phyloP scores from a whole-genome alignment of 2,329 filamentous ascomycete genomes.

The Pestalotiopsis sp. region DNA sequence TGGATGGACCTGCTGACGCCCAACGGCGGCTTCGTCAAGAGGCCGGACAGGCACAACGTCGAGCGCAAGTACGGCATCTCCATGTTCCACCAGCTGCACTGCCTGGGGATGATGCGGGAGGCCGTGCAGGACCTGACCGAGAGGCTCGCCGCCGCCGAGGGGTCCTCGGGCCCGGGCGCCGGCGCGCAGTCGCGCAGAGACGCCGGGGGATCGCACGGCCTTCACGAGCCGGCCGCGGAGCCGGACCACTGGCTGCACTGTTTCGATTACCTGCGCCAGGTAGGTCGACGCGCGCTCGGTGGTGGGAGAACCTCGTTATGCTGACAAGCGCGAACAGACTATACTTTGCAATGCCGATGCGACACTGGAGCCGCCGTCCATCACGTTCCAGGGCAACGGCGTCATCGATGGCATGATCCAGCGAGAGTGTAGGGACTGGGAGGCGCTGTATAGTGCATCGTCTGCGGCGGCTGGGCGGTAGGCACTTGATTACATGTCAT shows the following conservation, averaged over 20 bases:
- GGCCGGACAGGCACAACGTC: not conserved
- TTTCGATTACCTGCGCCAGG: slow-evolving; percentile 4
- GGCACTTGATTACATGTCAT: not conserved
- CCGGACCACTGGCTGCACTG: not conserved
- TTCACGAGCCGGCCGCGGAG: not conserved
- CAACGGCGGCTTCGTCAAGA: not conserved
- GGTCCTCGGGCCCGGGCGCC: not conserved
- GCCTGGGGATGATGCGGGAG: not conserved
- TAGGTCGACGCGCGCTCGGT: not conserved
- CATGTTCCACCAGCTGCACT: slow-evolving; percentile 5
- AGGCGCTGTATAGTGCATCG: not conserved
- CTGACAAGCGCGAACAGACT: not conserved
- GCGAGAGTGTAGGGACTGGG: slow-evolving; percentile 7
- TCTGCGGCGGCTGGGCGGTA: not conserved
- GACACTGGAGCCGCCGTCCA: not conserved
- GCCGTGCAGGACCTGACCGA: slow-evolving; percentile 1
- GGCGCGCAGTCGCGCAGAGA: not conserved
- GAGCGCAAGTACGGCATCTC: slow-evolving; percentile 4
- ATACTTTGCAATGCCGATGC: slow-evolving; percentile 7
- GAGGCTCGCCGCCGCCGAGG: slow-evolving; percentile 1
- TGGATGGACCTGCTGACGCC: slow-evolving; percentile 1
- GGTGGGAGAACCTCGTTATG: no score
- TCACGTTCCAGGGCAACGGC: not conserved
- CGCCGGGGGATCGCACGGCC: not conserved
- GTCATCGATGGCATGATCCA: slow-evolving; percentile 5